Base-by-base conservation (phyloP, 2,329 filamentous ascomycete species). In the Talaromyces sp. region DNA sequence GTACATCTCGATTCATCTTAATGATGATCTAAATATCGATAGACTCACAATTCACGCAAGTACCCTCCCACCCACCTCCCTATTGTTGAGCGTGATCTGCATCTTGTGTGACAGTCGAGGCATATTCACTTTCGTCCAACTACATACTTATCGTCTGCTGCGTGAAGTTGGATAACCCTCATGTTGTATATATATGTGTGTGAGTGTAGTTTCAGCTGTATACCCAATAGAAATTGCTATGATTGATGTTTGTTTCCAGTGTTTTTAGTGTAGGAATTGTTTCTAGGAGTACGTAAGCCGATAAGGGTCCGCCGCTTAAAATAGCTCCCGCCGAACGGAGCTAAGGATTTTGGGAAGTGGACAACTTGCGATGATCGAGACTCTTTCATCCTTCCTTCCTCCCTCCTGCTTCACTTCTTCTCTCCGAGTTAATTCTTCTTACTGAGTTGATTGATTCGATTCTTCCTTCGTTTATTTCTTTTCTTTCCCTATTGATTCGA, bases 1-100 rank as follows among this genome's bases (percentile, higher is more conserved):
- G 67, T 64, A 27, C 56, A 62, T 71, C 62, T 68, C 62, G 67
- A 47, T 69, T 68, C 66, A 56, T 57, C 63, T 66, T 62, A n/a
- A 57, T 47, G 16, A 57, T 37, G 61, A 57, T 63, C 47, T 54
- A 47, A 50, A 63, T 63, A 43, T 57, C 41, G 37, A 63, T 63
- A 57, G 61, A 63, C 52, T 57, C 24, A 24, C 37, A 22, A 19
- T 22, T 33, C 61, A 47, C 49, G 50, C 61, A 56, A 45, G 19
- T 7, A 45, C 27, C n/a, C 37, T 43, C 39, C 19, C 27, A 33
- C 33, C 37, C 45, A 19, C 22, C 56, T 43, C 5, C 37, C 10
- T 54, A 24, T 45, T 37, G 27, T 62, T 27, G 50, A 63, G 39
- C 61, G 27, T 24, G 39, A 27, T 14, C 16, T 56, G 47, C 37